Conservation (phyloP, 2,329 filamentous ascomycete genomes). For the Xylaria sp. region DNA sequence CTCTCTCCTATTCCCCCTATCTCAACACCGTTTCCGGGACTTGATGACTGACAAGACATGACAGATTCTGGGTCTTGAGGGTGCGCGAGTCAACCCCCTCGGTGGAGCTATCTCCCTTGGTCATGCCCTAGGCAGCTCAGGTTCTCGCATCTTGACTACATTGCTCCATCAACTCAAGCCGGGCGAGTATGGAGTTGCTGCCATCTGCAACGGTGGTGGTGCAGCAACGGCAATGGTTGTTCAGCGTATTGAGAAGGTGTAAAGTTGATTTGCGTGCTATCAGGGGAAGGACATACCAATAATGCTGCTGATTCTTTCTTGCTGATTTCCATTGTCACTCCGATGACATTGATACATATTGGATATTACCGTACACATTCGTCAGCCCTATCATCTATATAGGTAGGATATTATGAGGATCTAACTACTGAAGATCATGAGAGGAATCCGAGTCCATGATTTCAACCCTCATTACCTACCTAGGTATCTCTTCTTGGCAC, state of each 20-base stretch:
- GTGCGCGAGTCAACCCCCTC: conserved; percentile 76
- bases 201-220: conserved; percentile 95
- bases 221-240: conserved; percentile 89
- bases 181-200: conserved; percentile 90
- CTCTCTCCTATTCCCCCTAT: conserved; percentile 2
- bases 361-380: no score
- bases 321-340: no score
- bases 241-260: conserved; percentile 60
- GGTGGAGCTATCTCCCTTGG: conserved; percentile 90
- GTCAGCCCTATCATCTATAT: no score
- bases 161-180: conserved; percentile 85
- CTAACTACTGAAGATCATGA: no score
- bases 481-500: no score
- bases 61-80: conserved; percentile 72
- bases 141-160: conserved; percentile 83
- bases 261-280: not conserved
- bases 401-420: no score
- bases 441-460: no score
- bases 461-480: no score
- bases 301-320: no score
- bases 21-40: not conserved
- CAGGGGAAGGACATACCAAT: not conserved
- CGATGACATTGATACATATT: no score
- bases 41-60: conserved; percentile 5
- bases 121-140: conserved; percentile 89